Base-by-base conservation (phyloP, 2,329 filamentous ascomycete genomes). In the Calonectria multiphialidica region DNA sequence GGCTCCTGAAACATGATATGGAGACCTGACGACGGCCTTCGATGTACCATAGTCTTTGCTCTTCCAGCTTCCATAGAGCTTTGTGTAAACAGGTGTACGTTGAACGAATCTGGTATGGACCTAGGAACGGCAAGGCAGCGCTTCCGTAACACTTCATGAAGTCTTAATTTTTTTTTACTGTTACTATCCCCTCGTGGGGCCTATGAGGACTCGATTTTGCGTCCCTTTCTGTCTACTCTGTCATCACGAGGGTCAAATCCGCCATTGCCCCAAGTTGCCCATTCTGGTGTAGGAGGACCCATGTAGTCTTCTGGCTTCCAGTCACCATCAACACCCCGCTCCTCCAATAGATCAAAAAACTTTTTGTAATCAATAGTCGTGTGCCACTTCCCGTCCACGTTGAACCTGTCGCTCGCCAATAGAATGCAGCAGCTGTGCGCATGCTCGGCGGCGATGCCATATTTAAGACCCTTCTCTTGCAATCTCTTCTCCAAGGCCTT, bases 371-470 rank as follows among this genome's bases (percentile, higher is more conserved):
- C 94, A 79, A 99, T 98, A 62, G 94, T 86, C 2, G 96, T 98
- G 81, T 97, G 94, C 96, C 96, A 98, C 81, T 91, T 93, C 5
- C 92, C 95, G 62, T 93, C 87, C 49, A 92, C 90, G 69, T 88
- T 87, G 87, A 98, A 99, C 10, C 95, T 87, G 69, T 93, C 92
- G 79, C 94, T 96, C 0, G 95, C 96, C 45, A 98, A 88, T 65
- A 98, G 86, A 25, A 97, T 92, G 82, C 96, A 98, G 86, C 97
- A 98, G 81, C 94, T 97, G 85, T 98, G 96, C 1, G 95, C 95
- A 81, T 98, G 96, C 85, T 98, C 97, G 2, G 96, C 97, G 0
- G 94, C 96, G 77, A 98, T 96, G 21, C 96, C 96, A 79, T 98
- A 98, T 1, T 88, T 88, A 8, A 98, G 87, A 0, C 94, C 95